Evolutionary conservation across 768 basidiomycete species (phyloP), one percentile per base, ranked within the genome.

Genomic region (Lyophyllum semitale): DNA sequence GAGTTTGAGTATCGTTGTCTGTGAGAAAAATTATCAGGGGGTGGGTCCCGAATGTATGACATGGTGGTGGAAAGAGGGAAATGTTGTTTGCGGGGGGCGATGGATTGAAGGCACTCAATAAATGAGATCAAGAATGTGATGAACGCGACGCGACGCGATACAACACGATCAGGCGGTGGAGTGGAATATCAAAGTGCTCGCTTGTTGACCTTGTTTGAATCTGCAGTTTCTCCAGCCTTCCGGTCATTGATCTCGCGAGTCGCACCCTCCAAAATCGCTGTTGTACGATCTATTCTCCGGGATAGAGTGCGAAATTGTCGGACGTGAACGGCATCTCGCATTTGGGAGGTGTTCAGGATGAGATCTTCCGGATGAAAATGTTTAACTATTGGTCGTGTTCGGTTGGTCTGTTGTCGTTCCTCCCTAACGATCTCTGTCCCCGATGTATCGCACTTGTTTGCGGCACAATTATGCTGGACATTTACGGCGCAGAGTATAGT

Each of bases 331-430:
- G 45, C 30, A 41, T 57, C 55, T 18, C 45, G 35, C 55, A 57
- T 57, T 29, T 48, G 56, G 17, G 50, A 37, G 1, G 51, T 57
- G 44, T 52, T 52, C 8, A 52, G 27, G 9, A 51, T 29, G 6
- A 43, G n/a, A n/a, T 51, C 30, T 22, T n/a, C 9, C n/a, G 20
- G 20, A 32, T 41, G 17, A 11, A 2, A 13, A 9, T 51, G 51
- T 4, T 11, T 26, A 18, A 51, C 22, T 15, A 29, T 29, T 18
- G 15, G 27, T 13, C 29, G n/a, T 13, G 40, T 43, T 13, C 33
- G 41, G 4, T 12, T 30, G 6, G 51, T 51, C 12, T 5, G 15
- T 9, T 51, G 41, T 8, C 20, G 18, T n/a, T 51, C 51, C 32
- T 51, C 27, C 20, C 12, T 4, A 8, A 42, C 15, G 22, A 51